A percentile compares a stretch with the other conserved stretches of the same genome.
Evolutionary conservation across 2,329 filamentous ascomycete species (phyloP).

Genomic region (Talaromyces pinophilus): DNA sequence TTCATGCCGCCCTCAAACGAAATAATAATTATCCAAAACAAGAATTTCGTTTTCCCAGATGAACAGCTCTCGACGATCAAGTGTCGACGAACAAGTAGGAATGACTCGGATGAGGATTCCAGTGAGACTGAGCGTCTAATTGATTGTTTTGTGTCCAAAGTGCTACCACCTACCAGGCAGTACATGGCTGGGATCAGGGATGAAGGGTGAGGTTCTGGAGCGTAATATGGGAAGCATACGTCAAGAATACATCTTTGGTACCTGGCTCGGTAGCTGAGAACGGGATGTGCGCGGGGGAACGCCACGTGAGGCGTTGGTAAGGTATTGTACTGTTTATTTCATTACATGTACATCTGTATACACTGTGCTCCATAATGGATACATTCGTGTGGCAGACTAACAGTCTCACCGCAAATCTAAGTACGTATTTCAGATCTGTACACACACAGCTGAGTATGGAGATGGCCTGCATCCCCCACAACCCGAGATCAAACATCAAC

Average conservation of each 20-base stretch:
- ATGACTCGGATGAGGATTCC: background rate
- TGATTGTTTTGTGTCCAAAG: background rate
- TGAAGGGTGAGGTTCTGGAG: background rate
- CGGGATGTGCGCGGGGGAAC: background rate
- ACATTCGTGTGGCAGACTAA: background rate
- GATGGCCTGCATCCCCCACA: slow-evolving; percentile 8
- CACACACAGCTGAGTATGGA: slow-evolving; percentile 8
- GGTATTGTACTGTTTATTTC: slow-evolving; percentile 6
- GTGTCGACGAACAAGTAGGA: background rate
- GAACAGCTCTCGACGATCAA: background rate
- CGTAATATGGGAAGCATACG: background rate
- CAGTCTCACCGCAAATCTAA: slow-evolving; percentile 4
- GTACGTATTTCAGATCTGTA: background rate
- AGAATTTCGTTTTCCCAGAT: background rate
- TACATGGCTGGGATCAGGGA: background rate
- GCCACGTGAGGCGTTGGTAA: background rate
- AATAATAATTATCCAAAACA: background rate
- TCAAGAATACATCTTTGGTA: background rate
- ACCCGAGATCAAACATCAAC: slow-evolving; percentile 3
- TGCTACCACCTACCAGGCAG: background rate
- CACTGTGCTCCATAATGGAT: too few species aligned
- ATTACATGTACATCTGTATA: background rate
- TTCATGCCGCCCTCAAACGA: background rate
- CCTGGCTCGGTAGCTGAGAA: background rate
- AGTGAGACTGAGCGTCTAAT: too few species aligned